These are phyloP conservation scores for Trichothecium sympodiale DNA, from an alignment of 2,329 filamentous ascomycete species.

Conservation along the genomic window DNA sequence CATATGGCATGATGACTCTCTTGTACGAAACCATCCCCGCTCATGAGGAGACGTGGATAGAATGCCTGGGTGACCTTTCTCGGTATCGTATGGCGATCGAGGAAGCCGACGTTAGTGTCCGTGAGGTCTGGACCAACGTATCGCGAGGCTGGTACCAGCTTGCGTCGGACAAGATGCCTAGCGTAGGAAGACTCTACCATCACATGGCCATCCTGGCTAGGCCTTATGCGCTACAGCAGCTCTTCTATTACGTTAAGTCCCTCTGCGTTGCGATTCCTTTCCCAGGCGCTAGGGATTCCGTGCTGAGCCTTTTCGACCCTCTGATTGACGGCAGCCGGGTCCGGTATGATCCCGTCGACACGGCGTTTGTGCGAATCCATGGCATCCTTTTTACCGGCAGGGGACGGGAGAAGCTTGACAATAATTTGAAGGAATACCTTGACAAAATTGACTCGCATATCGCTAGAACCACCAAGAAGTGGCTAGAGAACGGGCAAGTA, in stretches of 20 bases:
- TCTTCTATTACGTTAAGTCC: slow-evolving; percentile 62
- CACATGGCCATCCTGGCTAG: slow-evolving; percentile 72
- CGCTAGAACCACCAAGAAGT: slow-evolving; percentile 33
- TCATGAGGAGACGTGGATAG: slow-evolving; percentile 86
- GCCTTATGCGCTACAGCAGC: slow-evolving; percentile 57
- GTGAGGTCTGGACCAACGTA: slow-evolving; percentile 73
- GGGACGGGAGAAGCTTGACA: slow-evolving; percentile 31
- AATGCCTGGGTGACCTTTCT: slow-evolving; percentile 78
- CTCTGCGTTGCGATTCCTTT: slow-evolving; percentile 61
- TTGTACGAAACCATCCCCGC: slow-evolving; percentile 74
- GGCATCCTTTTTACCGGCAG: slow-evolving; percentile 50
- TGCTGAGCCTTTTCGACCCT: slow-evolving; percentile 58
- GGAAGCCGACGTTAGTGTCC: slow-evolving; percentile 62
- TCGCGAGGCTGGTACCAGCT: slow-evolving; percentile 77
- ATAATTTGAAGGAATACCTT: slow-evolving; percentile 37
- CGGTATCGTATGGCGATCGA: slow-evolving; percentile 87
- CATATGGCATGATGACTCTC: slow-evolving; percentile 83
- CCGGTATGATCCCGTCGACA: slow-evolving; percentile 33
- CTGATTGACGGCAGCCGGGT: slow-evolving; percentile 29
- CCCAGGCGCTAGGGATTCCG: slow-evolving; percentile 53
- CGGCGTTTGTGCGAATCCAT: slow-evolving; percentile 51
- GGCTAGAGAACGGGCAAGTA: slow-evolving; percentile 35
- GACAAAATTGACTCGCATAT: slow-evolving; percentile 46
- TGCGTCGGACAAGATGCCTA: slow-evolving; percentile 65
- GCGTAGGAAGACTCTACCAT: slow-evolving; percentile 72